Evolutionary conservation across 2,329 filamentous ascomycete species (phyloP).

Genomic region (Ilyonectria robusta): DNA sequence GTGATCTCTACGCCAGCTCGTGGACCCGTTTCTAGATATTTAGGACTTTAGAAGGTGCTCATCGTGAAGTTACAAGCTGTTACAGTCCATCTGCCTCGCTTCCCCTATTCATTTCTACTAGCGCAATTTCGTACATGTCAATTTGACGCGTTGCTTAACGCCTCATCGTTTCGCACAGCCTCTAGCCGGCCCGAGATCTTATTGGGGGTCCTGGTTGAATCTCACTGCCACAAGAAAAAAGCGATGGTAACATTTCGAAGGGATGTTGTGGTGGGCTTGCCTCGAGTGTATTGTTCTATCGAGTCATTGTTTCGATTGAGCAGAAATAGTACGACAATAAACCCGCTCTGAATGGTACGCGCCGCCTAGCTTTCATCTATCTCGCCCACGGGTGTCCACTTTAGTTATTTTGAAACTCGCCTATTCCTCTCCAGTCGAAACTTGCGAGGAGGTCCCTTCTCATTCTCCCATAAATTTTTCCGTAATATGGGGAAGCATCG

Average conservation of each 20-base stretch:
- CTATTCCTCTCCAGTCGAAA: background rate
- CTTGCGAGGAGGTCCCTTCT: background rate
- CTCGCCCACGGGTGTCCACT: background rate
- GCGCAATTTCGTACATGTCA: background rate
- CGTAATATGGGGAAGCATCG: conserved; percentile 1
- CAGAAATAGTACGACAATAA: background rate
- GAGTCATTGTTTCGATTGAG: background rate
- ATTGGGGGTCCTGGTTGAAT: background rate
- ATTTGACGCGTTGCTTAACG: background rate
- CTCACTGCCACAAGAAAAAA: background rate
- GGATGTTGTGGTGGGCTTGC: background rate
- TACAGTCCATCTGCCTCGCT: background rate
- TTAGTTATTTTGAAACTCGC: background rate
- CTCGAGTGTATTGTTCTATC: background rate
- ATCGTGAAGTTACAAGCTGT: too few species aligned
- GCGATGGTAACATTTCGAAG: background rate
- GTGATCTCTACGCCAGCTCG: too few species aligned
- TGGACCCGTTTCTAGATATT: background rate
- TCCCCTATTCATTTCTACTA: background rate
- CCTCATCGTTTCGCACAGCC: background rate
- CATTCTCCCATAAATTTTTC: background rate
- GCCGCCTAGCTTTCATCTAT: background rate
- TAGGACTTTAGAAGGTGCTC: background rate
- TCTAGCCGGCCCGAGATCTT: background rate
- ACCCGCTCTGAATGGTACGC: background rate